Base-by-base conservation (phyloP, 495 filamentous ascomycete genomes). In the Aspergillus mulundensis region DNA sequence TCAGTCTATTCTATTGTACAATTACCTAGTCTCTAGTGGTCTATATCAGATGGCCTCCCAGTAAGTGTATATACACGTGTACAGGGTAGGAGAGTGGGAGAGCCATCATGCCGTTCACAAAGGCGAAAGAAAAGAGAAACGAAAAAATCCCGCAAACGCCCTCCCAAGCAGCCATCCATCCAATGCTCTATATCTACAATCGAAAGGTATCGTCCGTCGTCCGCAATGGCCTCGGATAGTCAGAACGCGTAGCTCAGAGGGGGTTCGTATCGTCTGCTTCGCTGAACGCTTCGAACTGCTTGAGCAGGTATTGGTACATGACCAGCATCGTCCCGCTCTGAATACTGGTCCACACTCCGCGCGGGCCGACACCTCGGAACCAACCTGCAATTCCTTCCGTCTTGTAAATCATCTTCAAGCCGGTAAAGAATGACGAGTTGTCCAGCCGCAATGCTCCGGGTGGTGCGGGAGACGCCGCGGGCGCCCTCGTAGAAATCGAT, bases 321-420 rank as follows among this genome's bases (percentile, higher is more conserved):
- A 98, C 90, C 62, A 98, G 73, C 94, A 98, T 98, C 47, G 91
- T 96, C 21, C 93, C 89, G 64, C 89, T 94, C 73, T 98, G 94
- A 46, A 97, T 88, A 66, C 90, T 95, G 45, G 94, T 97, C 94
- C 94, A 98, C n/a, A 97, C 90, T 53, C 85, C 84, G 30, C 94
- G 83, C 8, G 94, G 94, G 5, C 91, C 94, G 32, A 98, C 94
- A 12, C 94, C 94, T 34, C 95, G 84, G 70, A 98, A 98, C 84
- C 92, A 95, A 11, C 94, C 95, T 0, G 74, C 82, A 36, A 97
- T 53, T 0, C 94, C 94, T 68, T 98, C 94, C 1, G 86, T 87
- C 57, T 81, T 82, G 72, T 97, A 98, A 43, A 98, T 91, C 30
- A 94, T 78, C 62, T 77, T 86, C 48, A 98, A 72, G 0, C 94